These are phyloP conservation scores for Hymenoscyphus scutula DNA, from an alignment of 2,329 filamentous ascomycete genomes.

Conservation along the genomic window DNA sequence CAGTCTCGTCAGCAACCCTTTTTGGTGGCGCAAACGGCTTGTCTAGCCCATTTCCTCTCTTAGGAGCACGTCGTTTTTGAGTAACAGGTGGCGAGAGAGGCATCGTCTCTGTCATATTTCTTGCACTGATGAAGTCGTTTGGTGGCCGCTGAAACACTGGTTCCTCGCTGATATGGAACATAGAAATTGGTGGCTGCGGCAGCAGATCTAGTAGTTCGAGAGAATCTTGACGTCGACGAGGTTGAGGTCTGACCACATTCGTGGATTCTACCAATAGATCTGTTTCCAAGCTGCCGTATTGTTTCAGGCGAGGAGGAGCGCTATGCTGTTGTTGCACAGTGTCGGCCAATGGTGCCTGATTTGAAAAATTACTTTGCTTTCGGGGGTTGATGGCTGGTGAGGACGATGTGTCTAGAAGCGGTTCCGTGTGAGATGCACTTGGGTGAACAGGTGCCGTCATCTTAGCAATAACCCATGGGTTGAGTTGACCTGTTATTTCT, in stretches of 20 bases:
- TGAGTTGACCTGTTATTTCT: slow-evolving; percentile 27
- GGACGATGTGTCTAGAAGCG: background rate
- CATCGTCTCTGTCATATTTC: slow-evolving; percentile 17
- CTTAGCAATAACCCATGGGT: slow-evolving; percentile 44
- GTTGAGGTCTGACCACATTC: too few relatives aligned
- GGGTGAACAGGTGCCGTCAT: slow-evolving; percentile 32
- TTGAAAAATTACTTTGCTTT: background rate
- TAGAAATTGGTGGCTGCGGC: background rate
- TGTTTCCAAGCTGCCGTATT: background rate
- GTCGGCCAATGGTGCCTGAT: background rate
- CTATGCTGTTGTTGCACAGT: background rate
- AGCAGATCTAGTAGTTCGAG: background rate
- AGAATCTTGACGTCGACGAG: background rate
- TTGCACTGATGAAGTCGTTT: slow-evolving; percentile 31
- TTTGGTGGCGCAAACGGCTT: slow-evolving; percentile 30
- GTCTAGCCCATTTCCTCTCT: slow-evolving; percentile 17
- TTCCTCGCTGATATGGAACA: background rate
- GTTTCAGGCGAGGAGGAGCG: background rate
- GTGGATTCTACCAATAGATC: slow-evolving; percentile 2
- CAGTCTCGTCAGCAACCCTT: slow-evolving; percentile 7
- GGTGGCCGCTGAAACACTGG: slow-evolving; percentile 2
- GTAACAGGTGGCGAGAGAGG: slow-evolving; percentile 19
- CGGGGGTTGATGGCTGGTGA: background rate
- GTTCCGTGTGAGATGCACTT: background rate
- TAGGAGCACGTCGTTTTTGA: slow-evolving; percentile 1